Percentiles rank a stretch among this genome's conserved stretches.
These are phyloP conservation scores for Solanum tarijense DNA, from an alignment of 257 asterid species.

Conservation along the genomic window DNA sequence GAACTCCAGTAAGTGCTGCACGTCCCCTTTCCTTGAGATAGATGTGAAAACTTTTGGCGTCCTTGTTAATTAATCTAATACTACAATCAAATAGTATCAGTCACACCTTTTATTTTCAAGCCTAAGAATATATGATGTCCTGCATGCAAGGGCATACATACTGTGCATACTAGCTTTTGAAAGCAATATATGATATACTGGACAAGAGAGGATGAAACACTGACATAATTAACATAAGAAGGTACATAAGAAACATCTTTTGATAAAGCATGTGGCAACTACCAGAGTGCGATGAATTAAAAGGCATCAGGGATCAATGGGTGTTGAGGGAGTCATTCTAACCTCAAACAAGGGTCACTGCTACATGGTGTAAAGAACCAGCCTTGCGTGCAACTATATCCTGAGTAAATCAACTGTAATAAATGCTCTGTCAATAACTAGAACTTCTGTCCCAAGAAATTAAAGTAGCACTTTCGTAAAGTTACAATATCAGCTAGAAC, in stretches of 20 bases:
- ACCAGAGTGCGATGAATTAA: not conserved
- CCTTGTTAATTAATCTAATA: not conserved
- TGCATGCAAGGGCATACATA: not conserved
- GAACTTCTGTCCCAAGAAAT: not conserved
- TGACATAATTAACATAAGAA: not conserved
- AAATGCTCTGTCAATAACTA: not conserved
- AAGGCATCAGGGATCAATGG: not conserved
- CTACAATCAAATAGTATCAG: not conserved
- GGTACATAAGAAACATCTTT: not conserved
- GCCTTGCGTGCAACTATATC: conserved; percentile 89
- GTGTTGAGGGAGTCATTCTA: not conserved
- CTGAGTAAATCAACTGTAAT: conserved; percentile 73
- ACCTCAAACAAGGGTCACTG: conserved; percentile 86
- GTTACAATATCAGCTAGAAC: not conserved
- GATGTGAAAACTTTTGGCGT: not conserved
- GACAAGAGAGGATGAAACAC: not conserved
- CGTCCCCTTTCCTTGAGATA: not conserved
- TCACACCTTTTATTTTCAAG: not conserved
- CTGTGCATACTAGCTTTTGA: not conserved
- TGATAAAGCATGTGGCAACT: not conserved
- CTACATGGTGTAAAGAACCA: conserved; percentile 96
- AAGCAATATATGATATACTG: not conserved
- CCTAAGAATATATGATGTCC: not conserved
- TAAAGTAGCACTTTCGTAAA: not conserved
- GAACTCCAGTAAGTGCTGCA: not conserved